A percentile compares a stretch with the other conserved stretches of the same genome.
Evolutionary conservation across 2,329 filamentous ascomycete species (phyloP).

Genomic region (Teratosphaeria pseudoeucalypti): DNA sequence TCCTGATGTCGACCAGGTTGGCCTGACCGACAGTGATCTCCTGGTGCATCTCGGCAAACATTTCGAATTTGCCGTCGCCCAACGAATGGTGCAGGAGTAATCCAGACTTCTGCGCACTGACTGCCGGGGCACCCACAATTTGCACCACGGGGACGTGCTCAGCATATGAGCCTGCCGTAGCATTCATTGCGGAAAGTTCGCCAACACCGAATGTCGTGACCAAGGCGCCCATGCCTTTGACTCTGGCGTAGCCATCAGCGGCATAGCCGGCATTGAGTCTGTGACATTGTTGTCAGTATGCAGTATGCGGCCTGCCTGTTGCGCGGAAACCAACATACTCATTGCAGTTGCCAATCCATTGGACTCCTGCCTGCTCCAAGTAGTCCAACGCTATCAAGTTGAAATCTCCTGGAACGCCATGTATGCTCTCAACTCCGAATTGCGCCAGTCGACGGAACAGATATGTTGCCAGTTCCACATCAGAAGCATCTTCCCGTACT

Average conservation of each 20-base stretch:
- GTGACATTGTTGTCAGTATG: background rate
- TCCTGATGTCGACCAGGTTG: slow-evolving; percentile 56
- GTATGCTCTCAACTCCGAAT: background rate
- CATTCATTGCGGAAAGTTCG: slow-evolving; percentile 39
- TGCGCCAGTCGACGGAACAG: slow-evolving; percentile 1
- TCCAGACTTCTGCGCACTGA: slow-evolving; percentile 30
- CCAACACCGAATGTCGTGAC: slow-evolving; percentile 40
- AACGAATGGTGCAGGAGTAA: slow-evolving; percentile 37
- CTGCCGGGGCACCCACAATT: slow-evolving; percentile 36
- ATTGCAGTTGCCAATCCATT: slow-evolving; percentile 53
- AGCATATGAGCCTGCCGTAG: slow-evolving; percentile 37
- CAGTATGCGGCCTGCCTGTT: no score
- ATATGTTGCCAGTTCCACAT: slow-evolving; percentile 1
- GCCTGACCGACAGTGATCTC: slow-evolving; percentile 61
- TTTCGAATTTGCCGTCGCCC: slow-evolving; percentile 60
- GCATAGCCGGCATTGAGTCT: slow-evolving; percentile 41
- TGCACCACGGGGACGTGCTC: slow-evolving; percentile 39
- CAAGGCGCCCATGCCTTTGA: slow-evolving; percentile 37
- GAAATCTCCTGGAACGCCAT: slow-evolving; percentile 28
- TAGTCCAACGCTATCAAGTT: slow-evolving; percentile 46
- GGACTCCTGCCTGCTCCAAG: slow-evolving; percentile 41
- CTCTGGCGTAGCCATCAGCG: slow-evolving; percentile 37
- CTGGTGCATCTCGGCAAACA: slow-evolving; percentile 69
- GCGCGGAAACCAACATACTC: slow-evolving; percentile 24
- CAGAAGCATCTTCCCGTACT: background rate